Percentiles rank a stretch among this genome's conserved stretches.
Evolutionary conservation across 176 grass and related monocot genomes (phyloP).

Genomic region (Areca catechu): DNA sequence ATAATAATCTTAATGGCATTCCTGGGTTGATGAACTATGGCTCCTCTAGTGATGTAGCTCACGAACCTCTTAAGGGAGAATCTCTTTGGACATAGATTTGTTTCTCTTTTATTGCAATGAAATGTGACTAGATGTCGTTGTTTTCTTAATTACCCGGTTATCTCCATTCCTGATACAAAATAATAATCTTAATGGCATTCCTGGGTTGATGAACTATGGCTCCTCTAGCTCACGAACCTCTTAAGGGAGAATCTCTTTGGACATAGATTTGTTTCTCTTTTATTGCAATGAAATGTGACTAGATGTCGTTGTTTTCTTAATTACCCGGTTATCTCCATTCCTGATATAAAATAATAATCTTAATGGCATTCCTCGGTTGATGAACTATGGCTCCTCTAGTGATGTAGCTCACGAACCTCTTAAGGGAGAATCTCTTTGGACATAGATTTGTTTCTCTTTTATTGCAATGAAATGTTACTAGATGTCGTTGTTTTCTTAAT

Average conservation of each 20-base stretch:
- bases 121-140: no score
- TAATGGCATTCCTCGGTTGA: neutral
- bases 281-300: no score
- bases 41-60: neutral
- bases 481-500: no score
- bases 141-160: no score
- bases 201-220: neutral
- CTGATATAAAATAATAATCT: neutral
- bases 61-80: neutral
- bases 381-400: neutral
- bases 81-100: slow-evolving; percentile 2
- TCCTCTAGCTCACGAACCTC: neutral
- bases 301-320: no score
- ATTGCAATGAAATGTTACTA: no score
- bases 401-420: neutral
- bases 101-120: neutral
- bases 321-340: no score
- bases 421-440: slow-evolving; percentile 1
- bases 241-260: slow-evolving; percentile 1
- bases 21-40: neutral
- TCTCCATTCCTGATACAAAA: neutral
- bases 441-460: neutral
- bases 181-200: neutral
- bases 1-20: neutral
- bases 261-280: neutral